Percentiles rank a stretch among this genome's conserved stretches.
Conservation (phyloP, 2,329 filamentous ascomycete species). For the Macroventuria anomochaeta region DNA sequence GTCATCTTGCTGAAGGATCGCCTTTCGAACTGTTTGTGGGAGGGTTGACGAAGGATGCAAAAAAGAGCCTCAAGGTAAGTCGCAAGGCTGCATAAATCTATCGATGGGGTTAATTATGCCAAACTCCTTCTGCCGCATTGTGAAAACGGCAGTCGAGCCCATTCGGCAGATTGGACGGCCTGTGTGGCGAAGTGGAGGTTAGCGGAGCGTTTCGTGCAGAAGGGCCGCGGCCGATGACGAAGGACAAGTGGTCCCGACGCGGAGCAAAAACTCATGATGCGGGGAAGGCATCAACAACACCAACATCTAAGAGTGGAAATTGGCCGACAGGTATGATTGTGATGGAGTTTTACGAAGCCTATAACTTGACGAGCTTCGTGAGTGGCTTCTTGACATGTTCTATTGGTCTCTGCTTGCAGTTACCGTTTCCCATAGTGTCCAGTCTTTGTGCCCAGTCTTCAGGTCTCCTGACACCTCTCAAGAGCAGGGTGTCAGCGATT, state of each 20-base stretch:
- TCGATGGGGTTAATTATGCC: neutral
- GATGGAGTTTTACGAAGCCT: too few species aligned
- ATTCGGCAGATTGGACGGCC: constrained; percentile 5
- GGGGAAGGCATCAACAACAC: neutral
- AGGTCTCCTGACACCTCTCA: too few species aligned
- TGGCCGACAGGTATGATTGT: too few species aligned
- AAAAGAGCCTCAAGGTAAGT: neutral
- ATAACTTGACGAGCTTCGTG: too few species aligned
- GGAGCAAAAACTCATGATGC: neutral
- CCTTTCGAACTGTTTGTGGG: neutral
- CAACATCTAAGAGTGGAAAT: too few species aligned
- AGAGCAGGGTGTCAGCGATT: too few species aligned
- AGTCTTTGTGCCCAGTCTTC: too few species aligned
- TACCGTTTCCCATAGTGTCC: too few species aligned
- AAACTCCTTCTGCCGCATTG: neutral
- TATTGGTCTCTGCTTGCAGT: too few species aligned
- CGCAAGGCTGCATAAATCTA: neutral
- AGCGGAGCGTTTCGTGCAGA: neutral
- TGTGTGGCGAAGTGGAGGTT: constrained; percentile 5
- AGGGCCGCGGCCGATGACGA: neutral
- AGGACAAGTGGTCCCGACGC: too few species aligned
- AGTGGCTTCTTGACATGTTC: too few species aligned
- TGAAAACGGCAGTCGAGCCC: neutral
- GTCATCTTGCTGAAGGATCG: neutral
- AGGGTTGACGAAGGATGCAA: neutral